Conservation (phyloP, 768 basidiomycete genomes). For the Coprinopsis cinerea region DNA sequence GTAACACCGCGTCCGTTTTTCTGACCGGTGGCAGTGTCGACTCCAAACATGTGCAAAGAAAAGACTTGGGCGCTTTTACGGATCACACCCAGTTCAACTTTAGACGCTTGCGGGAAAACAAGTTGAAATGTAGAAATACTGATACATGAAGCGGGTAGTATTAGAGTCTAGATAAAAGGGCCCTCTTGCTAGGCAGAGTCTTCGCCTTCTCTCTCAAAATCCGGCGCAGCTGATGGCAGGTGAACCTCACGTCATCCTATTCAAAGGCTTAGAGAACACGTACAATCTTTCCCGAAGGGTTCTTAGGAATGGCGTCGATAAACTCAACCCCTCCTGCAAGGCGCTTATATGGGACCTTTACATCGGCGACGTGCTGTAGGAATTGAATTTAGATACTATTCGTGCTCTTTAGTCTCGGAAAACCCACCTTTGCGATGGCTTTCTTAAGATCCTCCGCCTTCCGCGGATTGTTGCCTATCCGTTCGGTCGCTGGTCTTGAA, state of each 20-base stretch:
- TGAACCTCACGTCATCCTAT: not conserved
- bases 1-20: too few species aligned
- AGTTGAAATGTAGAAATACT: too few species aligned
- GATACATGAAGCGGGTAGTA: not conserved
- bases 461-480: conserved; percentile 25
- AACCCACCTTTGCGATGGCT: conserved; percentile 49
- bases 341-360: conserved; percentile 56
- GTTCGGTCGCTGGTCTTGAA: conserved; percentile 31
- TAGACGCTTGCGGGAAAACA: too few species aligned
- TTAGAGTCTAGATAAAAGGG: not conserved
- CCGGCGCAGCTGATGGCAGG: conserved; percentile 36
- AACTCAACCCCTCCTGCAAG: conserved; percentile 59
- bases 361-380: conserved; percentile 48
- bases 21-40: conserved; percentile 5
- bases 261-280: conserved; percentile 17
- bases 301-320: conserved; percentile 59
- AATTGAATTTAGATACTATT: not conserved
- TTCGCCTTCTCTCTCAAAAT: conserved; percentile 48
- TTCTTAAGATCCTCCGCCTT: conserved; percentile 36
- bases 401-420: not conserved
- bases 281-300: conserved; percentile 65
- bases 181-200: conserved; percentile 6
- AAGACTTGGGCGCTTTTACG: not conserved
- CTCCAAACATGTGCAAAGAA: conserved; percentile 19
- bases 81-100: not conserved